Base-by-base conservation (phyloP, 352 stramenopile genomes). In the Pilasporangium apinafurcum region DNA sequence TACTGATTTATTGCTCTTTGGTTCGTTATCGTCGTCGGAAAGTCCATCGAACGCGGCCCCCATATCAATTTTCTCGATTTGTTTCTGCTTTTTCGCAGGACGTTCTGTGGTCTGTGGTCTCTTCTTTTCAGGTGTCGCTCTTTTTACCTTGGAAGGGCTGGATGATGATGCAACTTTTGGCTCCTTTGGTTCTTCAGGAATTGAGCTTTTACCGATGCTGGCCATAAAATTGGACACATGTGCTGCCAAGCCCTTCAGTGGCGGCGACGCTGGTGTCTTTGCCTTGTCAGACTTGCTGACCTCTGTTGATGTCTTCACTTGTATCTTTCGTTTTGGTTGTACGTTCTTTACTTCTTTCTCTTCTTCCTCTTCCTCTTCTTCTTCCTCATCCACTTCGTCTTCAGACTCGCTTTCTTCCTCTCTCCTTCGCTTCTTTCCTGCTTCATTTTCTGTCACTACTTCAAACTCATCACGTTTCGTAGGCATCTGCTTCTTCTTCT, bases 41-140 rank as follows among this genome's bases (percentile, higher is more conserved):
- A 65, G 25, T n/a, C 57, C 65, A 51, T 91, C 74, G 37, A 87
- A 91, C 3, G 78, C 72, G 20, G 69, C 67, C 8, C 78, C 78
- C 78, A 90, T 87, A 57, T 90, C 78, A 21, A 90, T 43, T 31
- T 70, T 68, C 49, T 86, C 74, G 12, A 25, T 9, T 8, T 38
- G 46, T 40, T 48, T 44, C 17, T 25, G 47, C 30, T 57, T 51
- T 25, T 44, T 4, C 27, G 36, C 12, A 36, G 39, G n/a, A 20
- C n/a, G n/a, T 16, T 22, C 37, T 40, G 37, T 17, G 28, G 26
- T 5, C 43, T 29, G 29, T 35, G 33, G 44, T 4, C 30, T 29
- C 37, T 52, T 51, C 43, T 39, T 60, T 18, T 20, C 37, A 10
- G 5, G 22, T 8, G 25, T 32, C 18, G 43, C 34, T 52, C 28